Evolutionary conservation across 192 early-diverging fungal genomes (phyloP).

Genomic region (Coemansia sp.): DNA sequence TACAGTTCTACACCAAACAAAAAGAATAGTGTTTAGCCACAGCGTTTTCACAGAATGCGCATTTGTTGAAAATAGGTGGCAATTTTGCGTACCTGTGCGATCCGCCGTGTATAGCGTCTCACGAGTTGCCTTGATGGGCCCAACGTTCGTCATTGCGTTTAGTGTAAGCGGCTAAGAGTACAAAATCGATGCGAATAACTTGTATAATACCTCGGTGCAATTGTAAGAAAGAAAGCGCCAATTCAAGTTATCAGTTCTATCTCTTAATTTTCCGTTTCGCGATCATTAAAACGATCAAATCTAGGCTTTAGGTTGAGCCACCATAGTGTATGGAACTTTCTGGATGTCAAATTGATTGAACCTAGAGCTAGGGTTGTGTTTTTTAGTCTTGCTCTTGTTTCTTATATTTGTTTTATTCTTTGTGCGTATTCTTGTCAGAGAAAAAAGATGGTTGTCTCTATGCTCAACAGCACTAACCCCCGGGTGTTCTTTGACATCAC

Average conservation of each 20-base stretch:
- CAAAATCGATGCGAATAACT: neutral
- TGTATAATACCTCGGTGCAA: neutral
- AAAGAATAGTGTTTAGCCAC: neutral
- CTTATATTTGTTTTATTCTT: neutral
- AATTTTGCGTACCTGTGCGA: slow-evolving; percentile 44
- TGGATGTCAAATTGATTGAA: neutral
- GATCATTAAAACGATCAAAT: neutral
- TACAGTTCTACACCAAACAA: slow-evolving; percentile 34
- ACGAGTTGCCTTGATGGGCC: slow-evolving; percentile 49
- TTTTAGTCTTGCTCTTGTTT: slow-evolving; percentile 5
- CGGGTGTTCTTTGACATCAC: slow-evolving; percentile 61
- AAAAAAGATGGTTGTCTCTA: slow-evolving; percentile 28
- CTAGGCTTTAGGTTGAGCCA: neutral
- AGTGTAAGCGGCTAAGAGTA: slow-evolving; percentile 18
- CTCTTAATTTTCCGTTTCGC: too few relatives aligned
- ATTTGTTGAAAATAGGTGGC: too few relatives aligned
- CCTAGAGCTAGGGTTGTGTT: neutral
- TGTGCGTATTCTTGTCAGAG: neutral
- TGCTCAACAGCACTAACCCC: slow-evolving; percentile 53
- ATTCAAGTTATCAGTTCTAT: too few relatives aligned
- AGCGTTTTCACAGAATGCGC: too few relatives aligned
- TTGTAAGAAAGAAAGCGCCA: neutral
- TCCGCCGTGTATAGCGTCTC: slow-evolving; percentile 55
- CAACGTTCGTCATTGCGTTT: slow-evolving; percentile 20
- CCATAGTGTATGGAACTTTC: neutral